phyloP scores from a whole-genome alignment of 805 yeast species.

The Kodamaea neixiangensis region DNA sequence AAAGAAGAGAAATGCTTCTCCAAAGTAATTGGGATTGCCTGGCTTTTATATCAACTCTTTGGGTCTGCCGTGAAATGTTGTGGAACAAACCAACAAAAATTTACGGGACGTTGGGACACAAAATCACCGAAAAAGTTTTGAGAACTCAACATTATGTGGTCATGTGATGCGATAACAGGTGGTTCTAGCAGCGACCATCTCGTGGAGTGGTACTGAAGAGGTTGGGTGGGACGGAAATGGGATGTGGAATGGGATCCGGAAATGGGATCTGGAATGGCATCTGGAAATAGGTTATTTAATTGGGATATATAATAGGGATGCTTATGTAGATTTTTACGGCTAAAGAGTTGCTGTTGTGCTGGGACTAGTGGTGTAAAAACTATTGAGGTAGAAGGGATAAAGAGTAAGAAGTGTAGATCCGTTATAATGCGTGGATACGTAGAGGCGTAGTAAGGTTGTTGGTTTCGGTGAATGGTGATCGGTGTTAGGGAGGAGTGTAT shows the following conservation, averaged over 20 bases:
- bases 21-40: background rate
- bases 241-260: background rate
- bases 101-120: background rate
- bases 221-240: background rate
- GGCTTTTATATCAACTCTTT: background rate
- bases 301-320: no score
- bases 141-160: background rate
- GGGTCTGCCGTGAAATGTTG: slow-evolving; percentile 1
- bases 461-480: no score
- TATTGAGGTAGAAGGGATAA: no score
- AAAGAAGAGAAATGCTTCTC: slow-evolving; percentile 1
- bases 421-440: no score
- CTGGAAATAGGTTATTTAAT: background rate
- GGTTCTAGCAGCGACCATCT: no score
- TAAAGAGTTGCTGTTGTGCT: no score
- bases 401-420: no score
- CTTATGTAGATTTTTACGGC: no score
- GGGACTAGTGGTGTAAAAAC: no score
- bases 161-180: no score
- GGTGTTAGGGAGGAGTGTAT: no score
- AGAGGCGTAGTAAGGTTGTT: no score
- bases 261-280: background rate
- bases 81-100: slow-evolving; percentile 5
- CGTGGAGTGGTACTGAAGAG: background rate
- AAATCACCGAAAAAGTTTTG: background rate